A percentile compares a stretch with the other conserved stretches of the same genome.
Conservation (phyloP, 495 filamentous ascomycete genomes). For the Trypethelium eluteriae region DNA sequence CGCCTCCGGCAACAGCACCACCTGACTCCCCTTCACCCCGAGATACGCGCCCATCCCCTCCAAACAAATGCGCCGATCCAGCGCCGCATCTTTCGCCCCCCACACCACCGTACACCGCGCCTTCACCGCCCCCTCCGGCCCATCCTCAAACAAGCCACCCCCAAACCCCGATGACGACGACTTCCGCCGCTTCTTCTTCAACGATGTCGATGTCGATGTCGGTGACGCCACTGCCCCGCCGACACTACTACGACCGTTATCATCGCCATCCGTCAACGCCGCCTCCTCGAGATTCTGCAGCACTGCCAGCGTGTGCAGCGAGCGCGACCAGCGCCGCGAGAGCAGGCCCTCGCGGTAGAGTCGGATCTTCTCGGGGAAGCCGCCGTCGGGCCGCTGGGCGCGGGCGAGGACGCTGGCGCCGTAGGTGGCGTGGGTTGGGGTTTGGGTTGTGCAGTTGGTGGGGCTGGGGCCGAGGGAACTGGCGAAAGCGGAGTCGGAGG, state of each 20-base stretch:
- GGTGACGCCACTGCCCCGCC: no score
- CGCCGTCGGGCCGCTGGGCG: constrained; percentile 13
- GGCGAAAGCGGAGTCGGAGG: constrained; percentile 10
- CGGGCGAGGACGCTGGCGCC: constrained; percentile 15
- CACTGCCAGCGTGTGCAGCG: constrained; percentile 40
- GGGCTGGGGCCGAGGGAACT: constrained; percentile 17
- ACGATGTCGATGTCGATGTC: no score
- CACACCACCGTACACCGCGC: constrained; percentile 46
- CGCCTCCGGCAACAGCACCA: background rate
- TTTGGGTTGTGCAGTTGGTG: constrained; percentile 9
- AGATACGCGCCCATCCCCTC: constrained; percentile 31
- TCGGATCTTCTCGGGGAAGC: constrained; percentile 38
- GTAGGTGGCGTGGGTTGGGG: constrained; percentile 12
- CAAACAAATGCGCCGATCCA: constrained; percentile 25
- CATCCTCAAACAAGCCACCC: constrained; percentile 42
- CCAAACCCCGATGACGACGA: constrained; percentile 17
- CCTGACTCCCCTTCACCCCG: constrained; percentile 1
- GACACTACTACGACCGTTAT: constrained; percentile 18
- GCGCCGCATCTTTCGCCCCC: constrained; percentile 42
- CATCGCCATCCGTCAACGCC: constrained; percentile 27
- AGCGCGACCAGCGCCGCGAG: constrained; percentile 41
- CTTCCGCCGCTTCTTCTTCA: no score
- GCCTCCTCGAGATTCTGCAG: constrained; percentile 38
- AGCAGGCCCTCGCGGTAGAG: constrained; percentile 46
- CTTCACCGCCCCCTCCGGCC: constrained; percentile 40